Evolutionary conservation across 257 asterid species (phyloP), one percentile per base, ranked within the genome.

Genomic region (Oldenlandia corymbosa): DNA sequence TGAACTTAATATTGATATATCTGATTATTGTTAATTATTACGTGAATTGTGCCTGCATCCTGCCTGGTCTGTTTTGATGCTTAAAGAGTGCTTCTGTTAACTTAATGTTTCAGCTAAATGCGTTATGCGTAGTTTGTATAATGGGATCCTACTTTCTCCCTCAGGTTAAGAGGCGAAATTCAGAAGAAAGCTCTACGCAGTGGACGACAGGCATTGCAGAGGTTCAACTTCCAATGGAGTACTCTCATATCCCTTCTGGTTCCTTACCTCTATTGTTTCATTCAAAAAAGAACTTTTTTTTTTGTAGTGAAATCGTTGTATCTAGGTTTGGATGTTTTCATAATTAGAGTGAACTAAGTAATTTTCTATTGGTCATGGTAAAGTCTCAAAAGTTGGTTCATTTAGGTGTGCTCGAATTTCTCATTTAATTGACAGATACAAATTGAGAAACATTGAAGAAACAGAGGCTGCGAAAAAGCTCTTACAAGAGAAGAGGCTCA

Each of bases 121-220:
- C 42, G 10, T 4, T 17, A 26, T 14, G 18, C 39, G 9, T 39
- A 34, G 30, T 64, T 27, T 41, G 3, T 50, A 7, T 21, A n/a
- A n/a, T n/a, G n/a, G n/a, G n/a, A n/a, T 10, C 16, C 7, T 58
- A 12, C 11, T 67, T 26, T 67, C 46, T 32, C 50, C 32, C 59
- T 73, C 78, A 90, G 97, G 97, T 88, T 76, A 89, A 83, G 86
- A 84, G 79, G 78, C 88, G 96, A 72, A 89, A 78, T 69, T 85
- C 99, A 53, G 89, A 82, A 65, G 99, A 92, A 71, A 87, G 88
- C 83, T 88, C 99, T 66, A 92, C 99, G 32, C 99, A 92, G 76
- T 92, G 99, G 99, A 92, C 99, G 27, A 92, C 99, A 13, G 99
- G 99, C 67, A 92, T 92, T 62, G 97, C 99, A 55, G 99, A 92